These are phyloP conservation scores for Sporothrix pseudoabietina DNA, from an alignment of 2,329 filamentous ascomycete genomes.

Conservation along the genomic window DNA sequence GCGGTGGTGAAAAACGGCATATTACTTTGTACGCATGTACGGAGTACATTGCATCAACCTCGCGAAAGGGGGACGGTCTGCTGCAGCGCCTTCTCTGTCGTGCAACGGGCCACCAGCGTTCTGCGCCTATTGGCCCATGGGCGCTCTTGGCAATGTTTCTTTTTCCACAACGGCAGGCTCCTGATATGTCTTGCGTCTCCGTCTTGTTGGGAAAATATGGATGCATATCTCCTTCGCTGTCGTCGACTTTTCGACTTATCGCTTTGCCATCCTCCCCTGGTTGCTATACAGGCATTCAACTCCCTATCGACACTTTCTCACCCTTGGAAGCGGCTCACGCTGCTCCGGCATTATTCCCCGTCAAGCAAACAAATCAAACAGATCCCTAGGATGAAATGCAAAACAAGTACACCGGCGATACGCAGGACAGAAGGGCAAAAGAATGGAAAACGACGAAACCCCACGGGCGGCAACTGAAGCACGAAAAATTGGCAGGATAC, in stretches of 20 bases:
- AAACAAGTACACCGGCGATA: constrained; percentile 12
- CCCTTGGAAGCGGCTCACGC: constrained; percentile 5
- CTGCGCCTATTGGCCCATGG: constrained; percentile 18
- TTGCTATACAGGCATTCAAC: neutral
- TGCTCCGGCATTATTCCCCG: constrained; percentile 25
- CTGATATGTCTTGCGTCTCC: constrained; percentile 6
- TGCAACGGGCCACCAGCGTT: neutral
- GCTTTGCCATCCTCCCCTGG: neutral
- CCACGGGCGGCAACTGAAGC: neutral
- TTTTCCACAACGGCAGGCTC: neutral
- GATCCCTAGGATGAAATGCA: neutral
- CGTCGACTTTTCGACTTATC: neutral
- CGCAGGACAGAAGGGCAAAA: neutral
- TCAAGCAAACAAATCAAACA: constrained; percentile 9
- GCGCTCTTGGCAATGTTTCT: constrained; percentile 9
- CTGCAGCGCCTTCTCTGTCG: constrained; percentile 12
- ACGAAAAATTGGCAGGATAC: neutral
- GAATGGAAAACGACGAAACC: neutral
- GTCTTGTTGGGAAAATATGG: neutral
- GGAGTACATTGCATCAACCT: constrained; percentile 4
- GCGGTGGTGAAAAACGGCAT: constrained; percentile 12
- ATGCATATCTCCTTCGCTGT: neutral
- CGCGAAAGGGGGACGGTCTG: constrained; percentile 12
- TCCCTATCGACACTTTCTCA: neutral
- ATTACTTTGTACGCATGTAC: neutral